Evolutionary conservation across 1,284 basidiomycete species (phyloP).

Genomic region (Austroboletus rostrupii): DNA sequence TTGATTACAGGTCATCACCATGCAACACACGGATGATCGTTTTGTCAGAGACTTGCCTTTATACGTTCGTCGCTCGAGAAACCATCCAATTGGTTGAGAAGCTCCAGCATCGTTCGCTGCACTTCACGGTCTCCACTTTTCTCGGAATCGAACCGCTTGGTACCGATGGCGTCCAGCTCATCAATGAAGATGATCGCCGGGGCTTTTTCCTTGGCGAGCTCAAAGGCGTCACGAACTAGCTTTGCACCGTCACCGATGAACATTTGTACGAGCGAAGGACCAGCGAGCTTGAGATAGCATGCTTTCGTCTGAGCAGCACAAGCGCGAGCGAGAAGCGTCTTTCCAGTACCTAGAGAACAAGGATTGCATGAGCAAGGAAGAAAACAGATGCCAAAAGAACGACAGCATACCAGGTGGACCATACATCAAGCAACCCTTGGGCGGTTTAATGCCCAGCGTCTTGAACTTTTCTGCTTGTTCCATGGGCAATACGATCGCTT

Average conservation of each 20-base stretch:
- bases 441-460: slow-evolving; percentile 94
- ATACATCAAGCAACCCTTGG: slow-evolving; percentile 95
- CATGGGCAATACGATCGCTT: slow-evolving; percentile 90
- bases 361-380: neutral
- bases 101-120: slow-evolving; percentile 98
- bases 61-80: slow-evolving; percentile 96
- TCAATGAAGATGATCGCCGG: slow-evolving; percentile 99
- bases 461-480: slow-evolving; percentile 97
- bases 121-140: slow-evolving; percentile 99
- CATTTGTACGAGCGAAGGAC: slow-evolving; percentile 97
- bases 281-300: slow-evolving; percentile 96
- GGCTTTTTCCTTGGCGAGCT: slow-evolving; percentile 95
- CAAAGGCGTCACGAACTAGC: slow-evolving; percentile 96
- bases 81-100: slow-evolving; percentile 97
- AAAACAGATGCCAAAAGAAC: neutral
- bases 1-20: slow-evolving; percentile 32
- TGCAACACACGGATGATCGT: neutral
- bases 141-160: slow-evolving; percentile 96
- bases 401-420: slow-evolving; percentile 79
- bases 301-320: slow-evolving; percentile 98
- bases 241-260: slow-evolving; percentile 98
- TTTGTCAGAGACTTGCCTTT: slow-evolving; percentile 57
- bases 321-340: slow-evolving; percentile 95
- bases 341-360: slow-evolving; percentile 70
- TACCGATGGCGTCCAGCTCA: slow-evolving; percentile 95